Evolutionary conservation across 2,329 filamentous ascomycete species (phyloP).

Genomic region (Calcarisporium arbuscula): DNA sequence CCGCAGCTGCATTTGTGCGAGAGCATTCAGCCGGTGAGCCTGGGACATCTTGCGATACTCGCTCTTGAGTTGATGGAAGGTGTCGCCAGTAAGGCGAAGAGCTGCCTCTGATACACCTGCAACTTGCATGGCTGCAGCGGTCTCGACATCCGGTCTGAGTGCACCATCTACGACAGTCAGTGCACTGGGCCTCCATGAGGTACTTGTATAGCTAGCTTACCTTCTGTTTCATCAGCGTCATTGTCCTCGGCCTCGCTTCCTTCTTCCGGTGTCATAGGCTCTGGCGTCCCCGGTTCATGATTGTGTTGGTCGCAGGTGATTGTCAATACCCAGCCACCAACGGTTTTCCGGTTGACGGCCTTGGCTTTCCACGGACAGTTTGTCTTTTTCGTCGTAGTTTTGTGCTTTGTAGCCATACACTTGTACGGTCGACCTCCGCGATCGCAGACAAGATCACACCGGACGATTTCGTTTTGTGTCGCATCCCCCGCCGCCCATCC

Average conservation of each 20-base stretch:
- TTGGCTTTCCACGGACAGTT: constrained; percentile 41
- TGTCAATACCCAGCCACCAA: constrained; percentile 38
- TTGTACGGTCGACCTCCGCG: constrained; percentile 37
- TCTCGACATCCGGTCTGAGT: constrained; percentile 28
- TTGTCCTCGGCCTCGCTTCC: constrained; percentile 27
- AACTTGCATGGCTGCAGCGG: constrained; percentile 29
- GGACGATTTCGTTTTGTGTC: constrained; percentile 36
- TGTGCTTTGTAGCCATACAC: constrained; percentile 37
- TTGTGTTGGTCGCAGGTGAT: constrained; percentile 38
- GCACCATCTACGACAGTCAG: constrained; percentile 19
- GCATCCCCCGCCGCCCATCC: constrained; percentile 33
- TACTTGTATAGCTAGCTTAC: constrained; percentile 4
- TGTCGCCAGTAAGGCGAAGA: constrained; percentile 35
- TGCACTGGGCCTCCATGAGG: background rate
- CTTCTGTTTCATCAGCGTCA: constrained; percentile 16
- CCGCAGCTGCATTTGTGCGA: constrained; percentile 34
- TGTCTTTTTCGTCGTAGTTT: constrained; percentile 40
- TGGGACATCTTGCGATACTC: constrained; percentile 38
- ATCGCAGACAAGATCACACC: constrained; percentile 39
- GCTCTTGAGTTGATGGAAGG: constrained; percentile 36
- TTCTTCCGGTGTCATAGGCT: constrained; percentile 30
- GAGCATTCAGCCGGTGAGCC: constrained; percentile 29
- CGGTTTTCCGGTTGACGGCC: constrained; percentile 35
- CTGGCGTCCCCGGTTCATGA: constrained; percentile 37
- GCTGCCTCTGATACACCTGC: constrained; percentile 32